Evolutionary conservation across 306 rosid species (phyloP).

Genomic region (Sesbania bispinosa): DNA sequence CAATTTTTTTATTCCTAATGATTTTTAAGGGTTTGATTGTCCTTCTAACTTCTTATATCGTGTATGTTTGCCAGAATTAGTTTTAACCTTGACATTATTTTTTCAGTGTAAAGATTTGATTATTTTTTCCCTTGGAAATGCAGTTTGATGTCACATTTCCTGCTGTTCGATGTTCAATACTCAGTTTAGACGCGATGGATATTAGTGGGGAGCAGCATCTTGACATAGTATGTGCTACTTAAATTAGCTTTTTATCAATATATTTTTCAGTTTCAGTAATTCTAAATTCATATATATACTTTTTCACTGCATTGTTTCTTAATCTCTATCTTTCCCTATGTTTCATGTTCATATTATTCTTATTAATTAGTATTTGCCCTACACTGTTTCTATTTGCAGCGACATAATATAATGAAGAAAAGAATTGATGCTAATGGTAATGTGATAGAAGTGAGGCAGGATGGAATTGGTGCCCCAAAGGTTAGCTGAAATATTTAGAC

Average conservation of each 20-base stretch:
- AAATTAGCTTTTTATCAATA: neutral
- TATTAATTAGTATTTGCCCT: conserved; percentile 8
- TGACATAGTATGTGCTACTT: conserved; percentile 70
- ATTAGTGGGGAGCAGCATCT: conserved; percentile 89
- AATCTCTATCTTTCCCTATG: neutral
- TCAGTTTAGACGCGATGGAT: conserved; percentile 86
- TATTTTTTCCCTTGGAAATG: conserved; percentile 28
- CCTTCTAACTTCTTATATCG: conserved; percentile 1
- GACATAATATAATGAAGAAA: conserved; percentile 77
- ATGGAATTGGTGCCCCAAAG: conserved; percentile 91
- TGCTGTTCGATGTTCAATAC: conserved; percentile 74
- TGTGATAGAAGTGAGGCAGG: conserved; percentile 67
- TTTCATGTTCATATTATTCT: conserved; percentile 3
- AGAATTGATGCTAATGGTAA: conserved; percentile 68
- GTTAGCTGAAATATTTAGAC: conserved; percentile 41
- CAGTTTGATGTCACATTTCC: conserved; percentile 98
- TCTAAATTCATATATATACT: neutral
- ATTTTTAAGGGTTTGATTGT: neutral
- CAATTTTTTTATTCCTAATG: neutral
- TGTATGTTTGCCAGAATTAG: neutral
- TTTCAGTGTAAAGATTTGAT: neutral
- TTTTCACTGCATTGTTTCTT: conserved; percentile 8
- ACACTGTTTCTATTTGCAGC: conserved; percentile 49
- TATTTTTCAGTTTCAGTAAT: conserved; percentile 13
- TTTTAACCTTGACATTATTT: neutral